These are phyloP conservation scores for Hymenotorrendiella dingleyae DNA, from an alignment of 2,329 filamentous ascomycete genomes.

Conservation along the genomic window DNA sequence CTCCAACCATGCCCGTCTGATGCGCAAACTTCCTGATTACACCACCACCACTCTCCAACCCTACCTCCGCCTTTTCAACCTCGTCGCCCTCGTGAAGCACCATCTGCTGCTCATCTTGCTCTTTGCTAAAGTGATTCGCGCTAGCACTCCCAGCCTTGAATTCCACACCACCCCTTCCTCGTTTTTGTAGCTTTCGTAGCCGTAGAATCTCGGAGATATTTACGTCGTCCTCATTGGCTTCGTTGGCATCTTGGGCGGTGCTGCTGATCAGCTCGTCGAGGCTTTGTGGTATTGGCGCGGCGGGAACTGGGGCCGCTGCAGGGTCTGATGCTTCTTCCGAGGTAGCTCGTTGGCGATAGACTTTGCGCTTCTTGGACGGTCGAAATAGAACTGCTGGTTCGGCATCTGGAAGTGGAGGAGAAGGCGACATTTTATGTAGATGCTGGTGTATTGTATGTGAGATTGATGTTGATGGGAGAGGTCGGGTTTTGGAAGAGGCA, in stretches of 20 bases:
- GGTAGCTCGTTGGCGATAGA: slow-evolving; percentile 46
- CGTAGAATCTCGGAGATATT: slow-evolving; percentile 47
- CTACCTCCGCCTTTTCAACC: slow-evolving; percentile 13
- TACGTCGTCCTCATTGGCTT: slow-evolving; percentile 32
- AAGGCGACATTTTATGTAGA: slow-evolving; percentile 5
- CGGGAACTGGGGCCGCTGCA: slow-evolving; percentile 8
- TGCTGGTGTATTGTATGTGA: background rate
- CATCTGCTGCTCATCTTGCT: slow-evolving; percentile 26
- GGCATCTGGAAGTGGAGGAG: background rate
- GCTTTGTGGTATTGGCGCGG: slow-evolving; percentile 16
- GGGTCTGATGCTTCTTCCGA: slow-evolving; percentile 10
- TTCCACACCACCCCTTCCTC: slow-evolving; percentile 48
- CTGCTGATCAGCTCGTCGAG: slow-evolving; percentile 27
- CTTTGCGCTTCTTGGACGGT: slow-evolving; percentile 53
- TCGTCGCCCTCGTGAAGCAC: slow-evolving; percentile 17
- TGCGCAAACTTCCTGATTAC: slow-evolving; percentile 56
- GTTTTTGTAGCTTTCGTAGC: slow-evolving; percentile 43
- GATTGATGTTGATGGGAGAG: background rate
- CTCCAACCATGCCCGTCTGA: slow-evolving; percentile 63
- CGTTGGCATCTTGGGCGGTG: slow-evolving; percentile 5
- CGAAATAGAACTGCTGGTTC: slow-evolving; percentile 39
- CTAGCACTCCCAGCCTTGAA: slow-evolving; percentile 36
- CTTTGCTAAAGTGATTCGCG: background rate
- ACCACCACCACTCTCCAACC: slow-evolving; percentile 7
- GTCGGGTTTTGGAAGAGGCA: too few species aligned